phyloP scores from a whole-genome alignment of 2,329 filamentous ascomycete genomes.

The Pseudocercospora ulei region DNA sequence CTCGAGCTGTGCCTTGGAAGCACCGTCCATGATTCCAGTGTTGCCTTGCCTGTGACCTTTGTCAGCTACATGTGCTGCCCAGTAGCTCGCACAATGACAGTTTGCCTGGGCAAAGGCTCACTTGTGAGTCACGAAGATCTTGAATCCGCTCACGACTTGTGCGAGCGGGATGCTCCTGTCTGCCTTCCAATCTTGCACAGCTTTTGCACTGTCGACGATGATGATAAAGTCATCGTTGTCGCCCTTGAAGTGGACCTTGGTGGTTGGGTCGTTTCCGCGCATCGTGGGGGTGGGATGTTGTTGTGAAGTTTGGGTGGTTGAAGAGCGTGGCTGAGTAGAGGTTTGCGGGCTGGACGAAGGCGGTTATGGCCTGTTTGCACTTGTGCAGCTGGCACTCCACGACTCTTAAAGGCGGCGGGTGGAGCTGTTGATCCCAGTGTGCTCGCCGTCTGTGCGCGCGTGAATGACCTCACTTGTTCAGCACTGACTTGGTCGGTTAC shows the following conservation, averaged over 20 bases:
- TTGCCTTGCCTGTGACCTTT: conserved; percentile 59
- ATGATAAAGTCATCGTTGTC: conserved; percentile 58
- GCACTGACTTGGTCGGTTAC: too few relatives aligned
- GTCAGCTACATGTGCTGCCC: conserved; percentile 7
- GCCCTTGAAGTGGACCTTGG: conserved; percentile 83
- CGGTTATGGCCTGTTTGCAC: too few relatives aligned
- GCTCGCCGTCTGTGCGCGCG: too few relatives aligned
- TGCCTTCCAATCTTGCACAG: conserved; percentile 68
- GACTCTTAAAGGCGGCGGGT: too few relatives aligned
- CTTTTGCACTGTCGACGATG: conserved; percentile 52
- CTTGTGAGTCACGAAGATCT: conserved; percentile 85
- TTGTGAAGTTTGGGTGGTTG: conserved; percentile 3
- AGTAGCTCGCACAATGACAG: background rate
- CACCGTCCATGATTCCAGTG: conserved; percentile 67
- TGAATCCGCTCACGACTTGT: conserved; percentile 77
- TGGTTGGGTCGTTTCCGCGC: conserved; percentile 58
- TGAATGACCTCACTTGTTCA: too few relatives aligned
- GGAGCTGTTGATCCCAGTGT: too few relatives aligned
- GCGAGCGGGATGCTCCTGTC: conserved; percentile 71
- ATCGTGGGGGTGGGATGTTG: conserved; percentile 21
- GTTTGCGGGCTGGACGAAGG: too few relatives aligned
- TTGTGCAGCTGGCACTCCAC: too few relatives aligned
- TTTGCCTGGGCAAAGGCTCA: conserved; percentile 43
- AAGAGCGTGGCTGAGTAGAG: too few relatives aligned
- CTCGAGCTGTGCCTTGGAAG: conserved; percentile 64